A percentile compares a stretch with the other conserved stretches of the same genome.
These are phyloP conservation scores for Penicillium vulpinum DNA, from an alignment of 2,329 filamentous ascomycete species.

Conservation along the genomic window DNA sequence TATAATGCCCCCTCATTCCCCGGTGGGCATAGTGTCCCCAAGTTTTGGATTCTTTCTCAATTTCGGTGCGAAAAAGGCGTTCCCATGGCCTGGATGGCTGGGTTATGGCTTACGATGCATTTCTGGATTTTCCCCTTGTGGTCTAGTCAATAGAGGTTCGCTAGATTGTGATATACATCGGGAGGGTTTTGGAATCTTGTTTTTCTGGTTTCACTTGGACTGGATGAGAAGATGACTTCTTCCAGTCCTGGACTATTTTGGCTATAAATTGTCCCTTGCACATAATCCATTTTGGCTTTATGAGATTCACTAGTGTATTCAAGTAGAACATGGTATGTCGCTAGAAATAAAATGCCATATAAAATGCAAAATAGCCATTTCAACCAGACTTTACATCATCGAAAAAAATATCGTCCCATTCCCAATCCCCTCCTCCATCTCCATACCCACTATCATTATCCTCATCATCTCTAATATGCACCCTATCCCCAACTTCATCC, in stretches of 20 bases:
- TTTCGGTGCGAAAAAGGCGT: slow-evolving; percentile 11
- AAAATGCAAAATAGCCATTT: too few relatives aligned
- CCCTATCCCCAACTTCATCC: too few relatives aligned
- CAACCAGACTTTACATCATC: too few relatives aligned
- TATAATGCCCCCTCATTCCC: slow-evolving; percentile 8
- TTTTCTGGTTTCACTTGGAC: background rate
- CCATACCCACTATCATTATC: too few relatives aligned
- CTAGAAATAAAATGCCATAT: background rate
- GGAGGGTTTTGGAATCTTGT: too few relatives aligned
- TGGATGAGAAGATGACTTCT: background rate
- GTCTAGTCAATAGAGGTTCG: slow-evolving; percentile 1
- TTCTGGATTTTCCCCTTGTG: background rate
- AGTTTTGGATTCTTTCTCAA: slow-evolving; percentile 4
- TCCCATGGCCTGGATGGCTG: background rate
- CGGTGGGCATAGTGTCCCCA: slow-evolving; percentile 1
- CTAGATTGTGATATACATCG: slow-evolving; percentile 4
- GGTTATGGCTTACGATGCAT: slow-evolving; percentile 8
- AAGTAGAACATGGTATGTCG: background rate
- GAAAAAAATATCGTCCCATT: too few relatives aligned
- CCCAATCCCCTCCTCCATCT: background rate
- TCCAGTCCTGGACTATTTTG: background rate
- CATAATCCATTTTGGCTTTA: slow-evolving; percentile 1
- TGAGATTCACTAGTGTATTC: background rate
- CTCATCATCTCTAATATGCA: too few relatives aligned
- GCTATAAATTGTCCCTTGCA: slow-evolving; percentile 1